Conservation (phyloP, 2,329 filamentous ascomycete species). For the Penicillium aurantiogriseum region DNA sequence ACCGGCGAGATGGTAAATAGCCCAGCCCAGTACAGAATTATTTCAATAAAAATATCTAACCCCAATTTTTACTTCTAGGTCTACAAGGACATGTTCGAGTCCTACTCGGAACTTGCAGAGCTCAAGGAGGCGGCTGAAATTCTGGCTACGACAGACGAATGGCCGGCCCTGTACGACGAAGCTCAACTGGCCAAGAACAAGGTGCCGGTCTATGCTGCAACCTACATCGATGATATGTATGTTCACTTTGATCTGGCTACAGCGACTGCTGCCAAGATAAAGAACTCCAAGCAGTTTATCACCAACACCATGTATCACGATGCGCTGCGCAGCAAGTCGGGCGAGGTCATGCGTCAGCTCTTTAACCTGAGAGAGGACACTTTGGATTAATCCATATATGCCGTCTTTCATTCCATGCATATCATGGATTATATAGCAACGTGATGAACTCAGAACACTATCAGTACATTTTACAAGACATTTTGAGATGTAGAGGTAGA, state of each 20-base stretch:
- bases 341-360: conserved; percentile 73
- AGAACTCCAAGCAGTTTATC: conserved; percentile 74
- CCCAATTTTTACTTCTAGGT: conserved; percentile 46
- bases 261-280: conserved; percentile 72
- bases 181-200: conserved; percentile 71
- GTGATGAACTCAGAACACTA: background rate
- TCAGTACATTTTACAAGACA: background rate
- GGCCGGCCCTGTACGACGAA: conserved; percentile 75
- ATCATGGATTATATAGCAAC: background rate
- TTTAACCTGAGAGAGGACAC: conserved; percentile 73
- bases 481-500: background rate
- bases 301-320: conserved; percentile 89
- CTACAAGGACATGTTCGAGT: conserved; percentile 79
- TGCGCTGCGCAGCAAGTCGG: conserved; percentile 68
- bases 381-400: conserved; percentile 47
- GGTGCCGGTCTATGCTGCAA: conserved; percentile 82
- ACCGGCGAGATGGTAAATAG: conserved; percentile 75
- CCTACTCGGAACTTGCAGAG: conserved; percentile 70
- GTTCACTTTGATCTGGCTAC: conserved; percentile 74
- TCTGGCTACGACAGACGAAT: conserved; percentile 66
- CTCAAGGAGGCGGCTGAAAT: conserved; percentile 68
- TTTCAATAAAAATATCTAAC: background rate
- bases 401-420: background rate
- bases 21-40: background rate
- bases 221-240: conserved; percentile 87